Conservation (phyloP, 306 rosid species). For the Lathyrus oleraceus region DNA sequence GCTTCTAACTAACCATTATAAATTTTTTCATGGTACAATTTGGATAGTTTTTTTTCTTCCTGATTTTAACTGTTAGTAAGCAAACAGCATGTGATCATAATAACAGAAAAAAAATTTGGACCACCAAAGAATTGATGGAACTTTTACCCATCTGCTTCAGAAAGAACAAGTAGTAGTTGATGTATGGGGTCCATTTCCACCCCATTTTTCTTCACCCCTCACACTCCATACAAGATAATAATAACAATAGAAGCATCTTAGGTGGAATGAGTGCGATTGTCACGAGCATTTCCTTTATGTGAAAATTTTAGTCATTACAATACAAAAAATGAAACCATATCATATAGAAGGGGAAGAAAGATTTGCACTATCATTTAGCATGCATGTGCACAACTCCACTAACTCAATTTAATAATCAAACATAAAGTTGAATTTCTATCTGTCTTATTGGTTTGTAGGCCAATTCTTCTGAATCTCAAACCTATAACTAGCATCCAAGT, state of each 20-base stretch:
- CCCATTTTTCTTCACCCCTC: conserved; percentile 34
- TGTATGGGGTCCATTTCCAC: conserved; percentile 45
- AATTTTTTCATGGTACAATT: neutral
- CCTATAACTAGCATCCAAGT: conserved; percentile 69
- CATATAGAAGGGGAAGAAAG: neutral
- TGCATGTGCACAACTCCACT: conserved; percentile 41
- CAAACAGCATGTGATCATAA: conserved; percentile 48
- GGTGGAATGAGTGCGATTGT: conserved; percentile 31
- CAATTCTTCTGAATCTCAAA: conserved; percentile 88
- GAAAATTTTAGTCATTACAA: conserved; percentile 19
- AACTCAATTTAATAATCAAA: conserved; percentile 34
- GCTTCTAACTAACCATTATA: neutral
- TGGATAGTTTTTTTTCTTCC: neutral
- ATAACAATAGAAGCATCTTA: conserved; percentile 27
- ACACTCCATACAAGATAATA: conserved; percentile 28
- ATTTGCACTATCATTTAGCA: conserved; percentile 12
- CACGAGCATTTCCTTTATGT: conserved; percentile 27
- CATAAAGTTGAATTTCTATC: conserved; percentile 40
- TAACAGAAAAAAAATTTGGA: conserved; percentile 40
- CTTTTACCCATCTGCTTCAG: conserved; percentile 48
- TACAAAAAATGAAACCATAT: conserved; percentile 25
- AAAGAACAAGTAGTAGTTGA: conserved; percentile 47
- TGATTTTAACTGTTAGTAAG: conserved; percentile 27
- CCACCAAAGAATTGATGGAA: conserved; percentile 47
- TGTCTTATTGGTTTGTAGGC: conserved; percentile 53